phyloP scores from a whole-genome alignment of 2,329 filamentous ascomycete genomes.

The Exophiala bonariae region DNA sequence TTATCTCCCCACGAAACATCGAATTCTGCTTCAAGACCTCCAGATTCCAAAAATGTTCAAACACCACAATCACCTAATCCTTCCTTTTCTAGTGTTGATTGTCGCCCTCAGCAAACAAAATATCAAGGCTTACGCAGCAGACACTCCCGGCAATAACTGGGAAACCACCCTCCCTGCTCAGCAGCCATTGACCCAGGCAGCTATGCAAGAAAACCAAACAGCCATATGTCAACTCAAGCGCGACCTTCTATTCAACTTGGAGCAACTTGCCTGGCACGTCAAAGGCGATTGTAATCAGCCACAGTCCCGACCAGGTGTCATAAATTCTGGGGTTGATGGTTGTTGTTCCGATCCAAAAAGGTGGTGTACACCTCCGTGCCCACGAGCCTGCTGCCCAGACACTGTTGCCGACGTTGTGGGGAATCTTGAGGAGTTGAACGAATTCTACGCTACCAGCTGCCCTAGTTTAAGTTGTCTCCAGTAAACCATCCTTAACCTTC shows the following conservation, averaged over 20 bases:
- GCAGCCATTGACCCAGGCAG: background rate
- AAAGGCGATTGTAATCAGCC: conserved; percentile 3
- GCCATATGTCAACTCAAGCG: background rate
- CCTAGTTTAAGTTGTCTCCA: too few species aligned
- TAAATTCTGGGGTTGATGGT: background rate
- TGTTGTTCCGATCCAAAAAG: background rate
- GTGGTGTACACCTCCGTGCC: background rate
- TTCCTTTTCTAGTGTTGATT: too few species aligned
- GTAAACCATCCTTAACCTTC: too few species aligned
- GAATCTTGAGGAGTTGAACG: background rate
- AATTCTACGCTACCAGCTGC: background rate
- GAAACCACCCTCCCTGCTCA: too few species aligned
- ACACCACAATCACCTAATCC: too few species aligned
- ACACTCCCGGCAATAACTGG: too few species aligned
- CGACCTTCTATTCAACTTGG: conserved; percentile 1
- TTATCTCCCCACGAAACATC: too few species aligned
- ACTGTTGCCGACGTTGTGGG: background rate
- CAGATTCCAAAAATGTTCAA: background rate
- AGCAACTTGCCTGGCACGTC: background rate
- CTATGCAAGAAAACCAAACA: background rate
- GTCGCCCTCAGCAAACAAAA: too few species aligned
- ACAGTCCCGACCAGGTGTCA: background rate
- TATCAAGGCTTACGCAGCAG: too few species aligned
- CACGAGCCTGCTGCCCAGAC: background rate
- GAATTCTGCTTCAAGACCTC: background rate